These are phyloP conservation scores for Solanum paucissectum DNA, from an alignment of 257 asterid genomes.

Conservation along the genomic window DNA sequence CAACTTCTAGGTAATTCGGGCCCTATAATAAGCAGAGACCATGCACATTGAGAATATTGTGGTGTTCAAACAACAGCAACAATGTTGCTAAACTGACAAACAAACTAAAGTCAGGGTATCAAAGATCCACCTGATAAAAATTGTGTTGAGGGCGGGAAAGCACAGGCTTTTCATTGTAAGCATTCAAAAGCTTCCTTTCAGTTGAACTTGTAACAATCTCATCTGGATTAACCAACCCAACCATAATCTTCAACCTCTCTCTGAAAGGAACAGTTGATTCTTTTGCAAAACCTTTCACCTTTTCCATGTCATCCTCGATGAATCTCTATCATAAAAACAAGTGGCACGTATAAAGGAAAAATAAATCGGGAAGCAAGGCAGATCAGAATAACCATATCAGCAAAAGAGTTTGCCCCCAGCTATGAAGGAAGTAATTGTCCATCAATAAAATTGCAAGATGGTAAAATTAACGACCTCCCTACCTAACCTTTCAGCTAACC, in stretches of 20 bases:
- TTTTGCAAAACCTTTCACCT: conserved; percentile 62
- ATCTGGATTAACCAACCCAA: conserved; percentile 60
- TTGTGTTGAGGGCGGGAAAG: conserved; percentile 79
- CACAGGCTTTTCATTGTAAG: conserved; percentile 69
- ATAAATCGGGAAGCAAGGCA: background rate
- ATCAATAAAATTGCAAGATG: background rate
- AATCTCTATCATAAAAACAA: conserved; percentile 34
- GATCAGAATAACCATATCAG: background rate
- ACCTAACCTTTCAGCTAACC: background rate
- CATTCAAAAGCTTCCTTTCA: conserved; percentile 53
- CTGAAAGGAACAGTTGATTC: conserved; percentile 56
- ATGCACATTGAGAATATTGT: background rate
- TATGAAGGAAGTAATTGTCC: background rate
- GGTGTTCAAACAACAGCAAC: background rate
- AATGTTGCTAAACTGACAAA: background rate
- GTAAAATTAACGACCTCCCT: background rate
- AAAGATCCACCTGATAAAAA: conserved; percentile 42
- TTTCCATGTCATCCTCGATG: conserved; percentile 55
- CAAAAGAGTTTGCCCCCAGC: background rate
- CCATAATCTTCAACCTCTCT: conserved; percentile 63
- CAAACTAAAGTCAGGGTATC: background rate
- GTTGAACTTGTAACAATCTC: conserved; percentile 61
- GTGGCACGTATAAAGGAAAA: background rate
- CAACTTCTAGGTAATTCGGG: conserved; percentile 52
- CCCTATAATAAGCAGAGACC: conserved; percentile 28